Evolutionary conservation across 2,329 filamentous ascomycete genomes (phyloP), one percentile per base, ranked within the genome.

Genomic region (Alternaria gaisen): DNA sequence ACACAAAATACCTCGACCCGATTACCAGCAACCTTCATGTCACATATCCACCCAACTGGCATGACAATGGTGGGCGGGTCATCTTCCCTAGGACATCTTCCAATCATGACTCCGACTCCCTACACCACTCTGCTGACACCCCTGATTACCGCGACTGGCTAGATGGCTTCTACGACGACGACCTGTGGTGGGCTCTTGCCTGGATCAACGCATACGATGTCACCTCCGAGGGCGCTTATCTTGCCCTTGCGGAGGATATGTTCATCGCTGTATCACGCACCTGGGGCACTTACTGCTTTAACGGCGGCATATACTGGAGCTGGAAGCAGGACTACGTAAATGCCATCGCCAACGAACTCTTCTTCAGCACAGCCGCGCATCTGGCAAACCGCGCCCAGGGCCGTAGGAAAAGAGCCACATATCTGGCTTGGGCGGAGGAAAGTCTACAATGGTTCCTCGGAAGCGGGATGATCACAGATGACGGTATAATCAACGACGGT

Each of bases 261-360:
- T 86, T 86, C 61, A 68, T 77, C 5, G 79, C 80, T 36, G 79
- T 86, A 65, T 76, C 73, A 3, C 71, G 73, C 30, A 68, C 64
- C 1, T 77, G 76, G 75, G 71, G 72, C 4, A 75, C 77, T 1
- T 76, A 78, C 2, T 84, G 81, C 72, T 78, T 80, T 22, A 80
- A 79, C 44, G 81, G 82, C 28, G 82, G 83, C 16, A 78, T 86
- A 53, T 85, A 79, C 70, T 86, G 83, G 82, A 81, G 81, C 60
- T 79, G 80, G 50, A 64, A 75, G 1, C 75, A 81, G 28, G 74
- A 76, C 3, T 83, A 84, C 60, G 78, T 83, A 46, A 85, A 84
- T 60, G 84, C 85, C 1, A 86, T 88, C 32, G 80, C 84, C 2
- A 88, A 87, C 58, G 84, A 85, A 64, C 81, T 88, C 3, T 88